Percentiles rank a stretch among this genome's conserved stretches.
Evolutionary conservation across 2,329 filamentous ascomycete genomes (phyloP).

Genomic region (Aspergillus clavatus): DNA sequence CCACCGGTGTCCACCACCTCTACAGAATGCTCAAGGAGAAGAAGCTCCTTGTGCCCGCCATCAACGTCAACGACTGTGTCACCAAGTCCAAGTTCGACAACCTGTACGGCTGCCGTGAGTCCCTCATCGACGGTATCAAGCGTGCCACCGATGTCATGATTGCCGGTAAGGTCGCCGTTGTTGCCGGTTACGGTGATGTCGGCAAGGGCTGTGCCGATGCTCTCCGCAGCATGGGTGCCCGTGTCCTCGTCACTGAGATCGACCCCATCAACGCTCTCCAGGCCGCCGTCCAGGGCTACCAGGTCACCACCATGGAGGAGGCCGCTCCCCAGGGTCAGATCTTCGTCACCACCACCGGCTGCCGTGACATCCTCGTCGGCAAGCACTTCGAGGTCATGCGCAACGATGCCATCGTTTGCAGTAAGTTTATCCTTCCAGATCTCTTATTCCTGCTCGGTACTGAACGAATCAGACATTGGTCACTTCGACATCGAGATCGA

Average conservation of each 20-base stretch:
- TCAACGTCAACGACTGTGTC: slow-evolving; percentile 99
- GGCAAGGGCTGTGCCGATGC: slow-evolving; percentile 97
- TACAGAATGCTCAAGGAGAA: slow-evolving; percentile 95
- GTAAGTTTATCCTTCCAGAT: slow-evolving; percentile 45
- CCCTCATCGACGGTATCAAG: slow-evolving; percentile 98
- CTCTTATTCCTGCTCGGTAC: background rate
- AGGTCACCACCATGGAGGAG: slow-evolving; percentile 98
- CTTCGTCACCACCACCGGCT: slow-evolving; percentile 98
- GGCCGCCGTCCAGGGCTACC: slow-evolving; percentile 93
- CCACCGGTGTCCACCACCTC: slow-evolving; percentile 98
- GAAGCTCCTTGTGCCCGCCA: slow-evolving; percentile 84
- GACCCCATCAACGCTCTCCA: slow-evolving; percentile 99
- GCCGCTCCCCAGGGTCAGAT: slow-evolving; percentile 86
- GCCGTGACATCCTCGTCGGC: slow-evolving; percentile 93
- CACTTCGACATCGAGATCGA: slow-evolving; percentile 99
- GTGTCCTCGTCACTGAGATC: slow-evolving; percentile 92
- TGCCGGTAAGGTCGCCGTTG: slow-evolving; percentile 96
- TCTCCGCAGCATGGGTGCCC: slow-evolving; percentile 94
- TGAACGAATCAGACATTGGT: slow-evolving; percentile 68
- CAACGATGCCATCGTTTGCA: slow-evolving; percentile 99
- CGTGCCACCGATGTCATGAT: slow-evolving; percentile 99
- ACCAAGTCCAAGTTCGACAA: slow-evolving; percentile 99
- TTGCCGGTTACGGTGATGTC: slow-evolving; percentile 97
- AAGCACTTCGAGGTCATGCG: slow-evolving; percentile 91
- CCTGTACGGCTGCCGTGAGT: slow-evolving; percentile 98